phyloP scores from a whole-genome alignment of 2,329 filamentous ascomycete species.

The Fusarium sambucinum region DNA sequence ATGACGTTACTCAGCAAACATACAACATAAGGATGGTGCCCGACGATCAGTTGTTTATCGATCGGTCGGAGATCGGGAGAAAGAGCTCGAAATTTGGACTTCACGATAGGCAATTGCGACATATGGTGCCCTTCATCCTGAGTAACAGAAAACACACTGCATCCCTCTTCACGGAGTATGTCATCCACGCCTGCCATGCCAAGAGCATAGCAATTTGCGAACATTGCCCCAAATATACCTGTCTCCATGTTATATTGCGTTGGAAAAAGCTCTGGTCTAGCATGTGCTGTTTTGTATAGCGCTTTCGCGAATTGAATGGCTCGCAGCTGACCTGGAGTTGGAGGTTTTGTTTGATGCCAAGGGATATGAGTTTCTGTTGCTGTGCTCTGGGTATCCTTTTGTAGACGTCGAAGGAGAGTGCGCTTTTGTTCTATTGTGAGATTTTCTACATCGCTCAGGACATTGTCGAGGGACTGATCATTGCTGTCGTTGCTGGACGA shows the following conservation, averaged over 20 bases:
- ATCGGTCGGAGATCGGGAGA: constrained; percentile 50
- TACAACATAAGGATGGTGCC: constrained; percentile 53
- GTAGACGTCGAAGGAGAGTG: constrained; percentile 39
- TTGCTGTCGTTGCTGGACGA: neutral
- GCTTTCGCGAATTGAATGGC: constrained; percentile 41
- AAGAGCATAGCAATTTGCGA: constrained; percentile 55
- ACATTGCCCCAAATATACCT: constrained; percentile 52
- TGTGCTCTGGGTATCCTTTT: constrained; percentile 27
- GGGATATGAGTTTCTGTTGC: neutral
- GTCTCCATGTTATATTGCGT: constrained; percentile 35
- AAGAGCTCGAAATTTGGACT: constrained; percentile 42
- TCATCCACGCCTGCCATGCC: constrained; percentile 46
- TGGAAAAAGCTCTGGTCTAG: constrained; percentile 30
- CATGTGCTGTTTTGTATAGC: constrained; percentile 29
- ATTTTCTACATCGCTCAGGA: constrained; percentile 33
- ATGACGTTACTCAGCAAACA: neutral
- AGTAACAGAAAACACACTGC: constrained; percentile 52
- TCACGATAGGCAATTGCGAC: constrained; percentile 43
- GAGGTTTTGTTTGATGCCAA: constrained; percentile 1
- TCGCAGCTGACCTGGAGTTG: constrained; percentile 38
- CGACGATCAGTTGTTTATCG: constrained; percentile 51
- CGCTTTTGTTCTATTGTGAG: constrained; percentile 41
- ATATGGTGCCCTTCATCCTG: constrained; percentile 42
- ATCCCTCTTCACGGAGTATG: constrained; percentile 46
- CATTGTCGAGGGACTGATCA: constrained; percentile 17